Evolutionary conservation across 257 asterid species (phyloP), one percentile per base, ranked within the genome.

Genomic region (Eucommia ulmoides): DNA sequence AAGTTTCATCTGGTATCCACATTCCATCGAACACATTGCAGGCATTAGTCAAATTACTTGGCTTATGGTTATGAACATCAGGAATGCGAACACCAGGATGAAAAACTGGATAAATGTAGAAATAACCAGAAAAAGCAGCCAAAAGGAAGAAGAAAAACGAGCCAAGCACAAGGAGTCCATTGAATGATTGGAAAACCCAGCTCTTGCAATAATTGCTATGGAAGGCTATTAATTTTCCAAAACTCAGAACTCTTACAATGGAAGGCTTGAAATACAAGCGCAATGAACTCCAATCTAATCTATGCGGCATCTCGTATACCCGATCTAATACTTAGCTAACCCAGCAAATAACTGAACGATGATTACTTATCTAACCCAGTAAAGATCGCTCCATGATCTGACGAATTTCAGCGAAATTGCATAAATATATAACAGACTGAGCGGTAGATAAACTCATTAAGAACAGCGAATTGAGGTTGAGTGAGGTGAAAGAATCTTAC

Each of bases 21-120:
- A 50, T 64, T 25, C 97, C 96, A 66, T 76, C 82, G 72, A 82
- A 84, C 61, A 82, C 64, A 78, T 88, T 69, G 66, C 97, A 88
- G 15, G 41, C 72, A 23, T 65, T 69, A 48, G 58, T 64, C 41
- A 52, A 35, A 22, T 23, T 19, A 49, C 25, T 38, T 14, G 24
- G 22, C 33, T 41, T 49, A 38, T 23, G 51, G 38, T 45, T 35
- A 22, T 24, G 15, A 46, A 16, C 25, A 21, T 22, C 12, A 26
- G 62, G 18, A 18, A 42, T 45, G 33, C 54, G 71, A 61, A 70
- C 69, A 15, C 55, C 54, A 8, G 74, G 63, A 33, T 65, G 77
- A 49, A 59, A 62, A 61, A 76, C 58, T 33, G 87, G 84, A 46
- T 63, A 65, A 60, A 61, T 51, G 67, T 41, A 77, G 33, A 77